Percentiles rank a stretch among this genome's conserved stretches.
Conservation (phyloP, 352 stramenopile genomes). For the Elongisporangium anandrum region DNA sequence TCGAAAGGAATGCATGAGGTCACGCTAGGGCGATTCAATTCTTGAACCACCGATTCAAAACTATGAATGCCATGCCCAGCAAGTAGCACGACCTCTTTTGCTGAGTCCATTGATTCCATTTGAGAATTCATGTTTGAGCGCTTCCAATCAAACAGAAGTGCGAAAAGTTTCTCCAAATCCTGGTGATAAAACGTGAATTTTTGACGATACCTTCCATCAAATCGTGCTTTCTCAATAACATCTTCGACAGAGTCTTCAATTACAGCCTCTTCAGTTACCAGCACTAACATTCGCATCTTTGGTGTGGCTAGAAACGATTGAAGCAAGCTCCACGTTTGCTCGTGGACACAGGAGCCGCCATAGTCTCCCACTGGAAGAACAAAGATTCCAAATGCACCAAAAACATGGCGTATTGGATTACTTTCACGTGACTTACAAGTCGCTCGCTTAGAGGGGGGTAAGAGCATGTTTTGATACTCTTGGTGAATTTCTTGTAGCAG, state of each 20-base stretch:
- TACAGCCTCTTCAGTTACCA: constrained; percentile 29
- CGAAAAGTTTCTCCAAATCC: constrained; percentile 29
- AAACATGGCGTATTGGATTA: constrained; percentile 27
- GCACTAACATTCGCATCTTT: constrained; percentile 20
- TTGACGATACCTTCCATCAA: constrained; percentile 17
- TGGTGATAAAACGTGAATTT: constrained; percentile 45
- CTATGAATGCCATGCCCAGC: constrained; percentile 23
- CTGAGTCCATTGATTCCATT: constrained; percentile 1
- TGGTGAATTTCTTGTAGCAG: constrained; percentile 25
- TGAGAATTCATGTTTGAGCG: background rate
- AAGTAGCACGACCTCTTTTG: constrained; percentile 27
- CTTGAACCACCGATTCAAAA: constrained; percentile 37
- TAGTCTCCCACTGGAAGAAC: constrained; percentile 23
- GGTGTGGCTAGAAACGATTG: constrained; percentile 30
- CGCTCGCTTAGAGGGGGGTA: constrained; percentile 43
- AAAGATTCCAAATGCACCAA: constrained; percentile 48
- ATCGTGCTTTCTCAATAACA: constrained; percentile 33
- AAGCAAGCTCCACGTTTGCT: constrained; percentile 24
- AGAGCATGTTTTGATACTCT: constrained; percentile 43
- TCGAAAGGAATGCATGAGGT: background rate
- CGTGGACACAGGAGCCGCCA: constrained; percentile 11
- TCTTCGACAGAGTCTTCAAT: constrained; percentile 50
- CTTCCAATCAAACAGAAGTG: constrained; percentile 41
- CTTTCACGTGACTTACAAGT: constrained; percentile 2
- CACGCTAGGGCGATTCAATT: constrained; percentile 8